phyloP scores from a whole-genome alignment of 1,284 basidiomycete genomes.

The Trichosporon sp. region DNA sequence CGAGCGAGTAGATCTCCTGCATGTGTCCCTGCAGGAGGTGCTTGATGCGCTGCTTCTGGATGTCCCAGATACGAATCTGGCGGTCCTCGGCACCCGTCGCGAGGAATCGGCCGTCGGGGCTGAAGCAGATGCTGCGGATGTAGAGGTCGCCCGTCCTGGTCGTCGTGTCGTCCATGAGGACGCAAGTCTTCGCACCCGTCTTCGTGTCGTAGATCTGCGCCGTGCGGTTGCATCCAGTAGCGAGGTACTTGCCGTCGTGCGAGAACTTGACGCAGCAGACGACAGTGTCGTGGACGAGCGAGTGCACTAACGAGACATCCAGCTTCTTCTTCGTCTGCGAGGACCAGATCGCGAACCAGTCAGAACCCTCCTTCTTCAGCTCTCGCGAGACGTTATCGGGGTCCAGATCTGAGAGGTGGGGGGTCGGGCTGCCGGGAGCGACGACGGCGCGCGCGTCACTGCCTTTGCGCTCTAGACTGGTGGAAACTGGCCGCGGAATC shows the following conservation, averaged over 20 bases:
- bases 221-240: conserved; percentile 86
- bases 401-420: conserved; percentile 58
- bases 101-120: conserved; percentile 75
- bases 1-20: conserved; percentile 88
- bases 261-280: conserved; percentile 92
- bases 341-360: conserved; percentile 96
- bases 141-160: conserved; percentile 72
- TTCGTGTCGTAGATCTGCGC: conserved; percentile 89
- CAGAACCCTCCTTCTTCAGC: conserved; percentile 75
- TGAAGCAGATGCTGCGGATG: conserved; percentile 81
- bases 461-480: conserved; percentile 46
- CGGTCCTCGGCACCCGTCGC: conserved; percentile 84
- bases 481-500: conserved; percentile 45
- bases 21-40: conserved; percentile 80
- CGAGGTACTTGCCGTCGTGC: conserved; percentile 81
- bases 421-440: conserved; percentile 34
- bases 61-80: conserved; percentile 87
- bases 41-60: conserved; percentile 70
- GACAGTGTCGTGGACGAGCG: conserved; percentile 90
- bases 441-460: conserved; percentile 30
- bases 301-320: conserved; percentile 88
- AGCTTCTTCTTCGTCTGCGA: conserved; percentile 76
- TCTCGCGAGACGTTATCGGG: conserved; percentile 61
- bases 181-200: conserved; percentile 76
- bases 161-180: conserved; percentile 69